Evolutionary conservation across 768 basidiomycete genomes (phyloP), one percentile per base, ranked within the genome.

Genomic region (Paxillus involutus): DNA sequence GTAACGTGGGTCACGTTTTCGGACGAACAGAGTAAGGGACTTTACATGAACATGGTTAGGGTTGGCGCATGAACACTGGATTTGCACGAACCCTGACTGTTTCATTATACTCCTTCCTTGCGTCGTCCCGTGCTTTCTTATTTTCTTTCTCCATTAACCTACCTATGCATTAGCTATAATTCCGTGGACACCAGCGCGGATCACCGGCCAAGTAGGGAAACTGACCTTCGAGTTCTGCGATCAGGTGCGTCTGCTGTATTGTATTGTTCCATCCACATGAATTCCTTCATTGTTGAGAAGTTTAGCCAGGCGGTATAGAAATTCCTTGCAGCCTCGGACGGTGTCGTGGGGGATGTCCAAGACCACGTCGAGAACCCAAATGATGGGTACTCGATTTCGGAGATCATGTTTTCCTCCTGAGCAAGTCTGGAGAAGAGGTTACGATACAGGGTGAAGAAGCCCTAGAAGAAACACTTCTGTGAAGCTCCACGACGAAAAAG

Each of bases 101-200:
- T 39, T 98, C 95, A 63, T 94, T 98, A 71, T 96, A 98, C 56
- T 98, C 95, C 64, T 83, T 82, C 37, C 89, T 81, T 6, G 89
- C 88, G 37, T 93, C 89, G 29, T 97, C 93, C 13, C 94, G 80
- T 3, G 85, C 84, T 66, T 94, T 94, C 71, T 90, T 92, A 71
- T 99, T 98, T 59, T 98, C 97, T 62, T 86, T 91, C 67, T 98
- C 97, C 89, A 98, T 94, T 44, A 93, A 64, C 61, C 91, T 92
- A 33, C 13, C 30, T 13, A 35, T 7, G 41, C 17, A 43, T 61
- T 29, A 51, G 41, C 13, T n/a, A 45, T 21, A 11, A 26, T 33
- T 33, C 9, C 29, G 19, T 10, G 8, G 17, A 35, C 16, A 26
- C 26, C 26, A 26, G 26, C 26, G 26, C 6, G 26, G 26, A 26